Evolutionary conservation across 257 asterid species (phyloP).

Genomic region (Primulina tabacum): DNA sequence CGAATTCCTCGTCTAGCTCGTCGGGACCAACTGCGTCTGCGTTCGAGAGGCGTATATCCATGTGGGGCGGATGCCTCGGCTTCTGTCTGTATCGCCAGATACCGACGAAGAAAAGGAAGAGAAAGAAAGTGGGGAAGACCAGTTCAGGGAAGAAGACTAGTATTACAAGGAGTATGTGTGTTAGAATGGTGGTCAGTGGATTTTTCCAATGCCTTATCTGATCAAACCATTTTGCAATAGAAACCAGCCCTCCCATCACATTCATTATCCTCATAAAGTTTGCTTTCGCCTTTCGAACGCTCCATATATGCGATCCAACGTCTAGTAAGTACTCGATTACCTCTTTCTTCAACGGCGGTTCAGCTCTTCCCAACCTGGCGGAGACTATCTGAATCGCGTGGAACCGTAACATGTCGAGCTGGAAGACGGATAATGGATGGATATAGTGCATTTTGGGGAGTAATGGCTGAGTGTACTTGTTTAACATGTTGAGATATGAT

Average conservation of each 20-base stretch:
- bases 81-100: conserved; percentile 69
- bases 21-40: conserved; percentile 57
- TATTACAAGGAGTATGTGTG: conserved; percentile 56
- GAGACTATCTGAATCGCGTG: conserved; percentile 54
- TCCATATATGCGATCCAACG: conserved; percentile 73
- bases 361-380: conserved; percentile 56
- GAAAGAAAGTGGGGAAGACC: conserved; percentile 64
- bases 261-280: conserved; percentile 52
- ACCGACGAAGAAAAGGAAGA: conserved; percentile 64
- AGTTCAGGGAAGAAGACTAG: conserved; percentile 58
- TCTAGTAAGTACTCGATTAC: conserved; percentile 66
- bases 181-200: conserved; percentile 74
- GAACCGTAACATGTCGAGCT: conserved; percentile 47
- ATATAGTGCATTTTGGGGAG: conserved; percentile 79
- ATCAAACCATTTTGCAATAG: conserved; percentile 60
- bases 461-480: conserved; percentile 56
- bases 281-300: conserved; percentile 73
- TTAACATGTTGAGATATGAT: conserved; percentile 62
- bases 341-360: conserved; percentile 74
- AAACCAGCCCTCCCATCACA: conserved; percentile 43
- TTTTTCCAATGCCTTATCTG: conserved; percentile 75
- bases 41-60: conserved; percentile 70
- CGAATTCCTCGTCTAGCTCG: conserved; percentile 79
- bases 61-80: conserved; percentile 85
- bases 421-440: conserved; percentile 58